Percentiles rank a stretch among this genome's conserved stretches.
Evolutionary conservation across 441 rosid genomes (phyloP).

Genomic region (Isatis lusitanica): DNA sequence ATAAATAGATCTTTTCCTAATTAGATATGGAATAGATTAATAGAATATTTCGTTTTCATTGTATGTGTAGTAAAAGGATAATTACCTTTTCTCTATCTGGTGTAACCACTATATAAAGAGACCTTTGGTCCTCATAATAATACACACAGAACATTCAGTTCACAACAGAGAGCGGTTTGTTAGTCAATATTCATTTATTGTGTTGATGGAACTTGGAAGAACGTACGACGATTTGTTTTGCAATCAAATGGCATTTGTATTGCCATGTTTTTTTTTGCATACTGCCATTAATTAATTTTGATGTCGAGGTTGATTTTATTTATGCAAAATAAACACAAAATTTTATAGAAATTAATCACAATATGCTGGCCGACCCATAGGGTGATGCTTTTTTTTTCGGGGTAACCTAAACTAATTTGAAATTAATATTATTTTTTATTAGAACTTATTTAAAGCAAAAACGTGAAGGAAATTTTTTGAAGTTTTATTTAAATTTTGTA

Average conservation of each 20-base stretch:
- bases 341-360: neutral
- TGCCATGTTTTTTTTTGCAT: neutral
- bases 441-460: neutral
- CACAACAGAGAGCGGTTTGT: no score
- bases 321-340: neutral
- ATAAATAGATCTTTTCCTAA: no score
- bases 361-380: neutral
- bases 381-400: neutral
- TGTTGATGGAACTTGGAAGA: neutral
- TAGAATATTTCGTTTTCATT: no score
- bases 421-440: neutral
- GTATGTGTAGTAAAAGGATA: no score
- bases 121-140: no score
- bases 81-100: no score
- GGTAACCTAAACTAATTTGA: neutral
- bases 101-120: no score
- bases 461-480: neutral
- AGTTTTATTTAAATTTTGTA: neutral
- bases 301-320: neutral
- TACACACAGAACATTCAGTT: no score
- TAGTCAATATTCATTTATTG: neutral
- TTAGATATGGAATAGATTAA: no score
- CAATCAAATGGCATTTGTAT: neutral
- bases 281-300: slow-evolving; percentile 6
- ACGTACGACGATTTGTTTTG: neutral